These are phyloP conservation scores for Pseudoperonospora humuli DNA, from an alignment of 352 stramenopile species.

Conservation along the genomic window DNA sequence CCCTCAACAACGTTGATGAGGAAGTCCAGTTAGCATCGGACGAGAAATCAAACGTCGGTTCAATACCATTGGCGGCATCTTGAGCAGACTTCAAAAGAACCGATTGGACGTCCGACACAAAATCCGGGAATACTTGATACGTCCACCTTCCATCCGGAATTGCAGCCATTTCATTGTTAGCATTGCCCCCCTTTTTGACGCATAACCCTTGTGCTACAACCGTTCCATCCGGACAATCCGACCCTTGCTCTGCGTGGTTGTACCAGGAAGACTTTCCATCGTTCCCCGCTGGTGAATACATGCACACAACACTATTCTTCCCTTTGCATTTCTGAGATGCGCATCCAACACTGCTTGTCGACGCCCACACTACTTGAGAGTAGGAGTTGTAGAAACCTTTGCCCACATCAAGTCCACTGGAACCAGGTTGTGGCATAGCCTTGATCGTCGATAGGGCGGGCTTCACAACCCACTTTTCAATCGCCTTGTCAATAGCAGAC, in stretches of 20 bases:
- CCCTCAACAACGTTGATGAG: background rate
- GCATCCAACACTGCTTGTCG: slow-evolving; percentile 53
- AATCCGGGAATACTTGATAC: slow-evolving; percentile 46
- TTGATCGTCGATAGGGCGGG: slow-evolving; percentile 31
- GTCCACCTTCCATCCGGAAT: slow-evolving; percentile 40
- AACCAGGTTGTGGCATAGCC: slow-evolving; percentile 33
- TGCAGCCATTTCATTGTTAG: slow-evolving; percentile 39
- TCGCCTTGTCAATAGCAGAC: slow-evolving; percentile 35
- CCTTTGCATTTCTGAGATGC: slow-evolving; percentile 33
- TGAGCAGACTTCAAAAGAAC: slow-evolving; percentile 30
- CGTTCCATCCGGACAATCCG: slow-evolving; percentile 37
- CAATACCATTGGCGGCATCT: slow-evolving; percentile 17
- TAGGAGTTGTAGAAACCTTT: slow-evolving; percentile 62
- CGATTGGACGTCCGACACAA: slow-evolving; percentile 43
- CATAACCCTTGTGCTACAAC: slow-evolving; percentile 31
- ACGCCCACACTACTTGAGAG: slow-evolving; percentile 59
- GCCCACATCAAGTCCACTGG: slow-evolving; percentile 35
- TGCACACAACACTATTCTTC: slow-evolving; percentile 42
- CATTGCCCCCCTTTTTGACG: slow-evolving; percentile 30
- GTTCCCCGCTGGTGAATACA: slow-evolving; percentile 49
- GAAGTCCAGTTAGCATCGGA: background rate
- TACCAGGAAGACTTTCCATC: slow-evolving; percentile 44
- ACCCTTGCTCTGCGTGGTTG: slow-evolving; percentile 30
- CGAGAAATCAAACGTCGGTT: slow-evolving; percentile 3
- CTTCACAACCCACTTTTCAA: slow-evolving; percentile 49